Conservation (phyloP, 495 filamentous ascomycete genomes). For the Hyaloscypha bicolor region DNA sequence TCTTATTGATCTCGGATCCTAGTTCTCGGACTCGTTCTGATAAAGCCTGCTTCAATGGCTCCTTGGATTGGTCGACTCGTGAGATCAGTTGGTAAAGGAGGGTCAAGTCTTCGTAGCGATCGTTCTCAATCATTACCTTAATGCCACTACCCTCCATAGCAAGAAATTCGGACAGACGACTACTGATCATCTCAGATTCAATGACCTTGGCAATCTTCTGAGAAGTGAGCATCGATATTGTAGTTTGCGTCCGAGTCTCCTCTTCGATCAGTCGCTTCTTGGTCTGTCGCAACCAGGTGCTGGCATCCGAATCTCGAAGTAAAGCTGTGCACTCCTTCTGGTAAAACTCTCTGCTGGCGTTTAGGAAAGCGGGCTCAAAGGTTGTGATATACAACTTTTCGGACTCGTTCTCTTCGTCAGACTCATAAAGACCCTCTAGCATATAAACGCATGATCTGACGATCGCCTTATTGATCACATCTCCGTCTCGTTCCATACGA, state of each 20-base stretch:
- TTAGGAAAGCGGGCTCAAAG: conserved; percentile 81
- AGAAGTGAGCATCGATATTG: conserved; percentile 68
- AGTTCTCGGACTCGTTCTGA: conserved; percentile 76
- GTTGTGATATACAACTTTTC: conserved; percentile 80
- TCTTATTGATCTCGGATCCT: conserved; percentile 78
- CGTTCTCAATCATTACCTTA: conserved; percentile 88
- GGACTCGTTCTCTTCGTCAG: conserved; percentile 68
- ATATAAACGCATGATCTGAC: conserved; percentile 85
- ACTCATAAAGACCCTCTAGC: conserved; percentile 89
- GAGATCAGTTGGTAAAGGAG: conserved; percentile 78
- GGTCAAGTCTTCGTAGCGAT: conserved; percentile 71
- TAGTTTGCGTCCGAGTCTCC: conserved; percentile 75
- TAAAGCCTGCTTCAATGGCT: conserved; percentile 66
- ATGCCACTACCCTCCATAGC: conserved; percentile 83
- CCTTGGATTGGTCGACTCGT: conserved; percentile 77
- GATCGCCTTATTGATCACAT: conserved; percentile 81
- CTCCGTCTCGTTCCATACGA: conserved; percentile 86
- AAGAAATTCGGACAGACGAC: conserved; percentile 79
- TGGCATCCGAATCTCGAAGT: conserved; percentile 76
- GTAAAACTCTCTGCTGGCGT: conserved; percentile 75
- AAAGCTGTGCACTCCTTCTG: conserved; percentile 68
- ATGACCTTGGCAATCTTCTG: conserved; percentile 77
- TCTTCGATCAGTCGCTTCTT: conserved; percentile 77
- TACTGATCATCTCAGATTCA: conserved; percentile 75
- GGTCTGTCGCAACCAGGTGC: conserved; percentile 80